Conservation (phyloP, 23 red algal genomes). For the Gracilaria gracilis region DNA sequence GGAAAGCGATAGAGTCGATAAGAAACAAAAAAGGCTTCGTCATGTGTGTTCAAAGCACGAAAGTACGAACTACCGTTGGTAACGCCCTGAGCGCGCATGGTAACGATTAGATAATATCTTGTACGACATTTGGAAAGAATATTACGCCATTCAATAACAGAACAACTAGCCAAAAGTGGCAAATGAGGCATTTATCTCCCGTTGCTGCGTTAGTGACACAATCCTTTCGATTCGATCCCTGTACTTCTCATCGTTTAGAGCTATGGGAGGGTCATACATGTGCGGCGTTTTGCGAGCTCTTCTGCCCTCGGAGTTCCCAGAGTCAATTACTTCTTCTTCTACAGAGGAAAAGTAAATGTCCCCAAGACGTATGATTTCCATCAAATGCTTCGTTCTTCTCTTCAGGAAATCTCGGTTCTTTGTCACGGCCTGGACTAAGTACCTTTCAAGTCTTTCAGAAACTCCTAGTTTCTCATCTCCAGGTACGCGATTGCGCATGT, state of each 20-base stretch:
- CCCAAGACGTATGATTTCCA: constrained; percentile 29
- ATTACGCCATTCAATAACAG: neutral
- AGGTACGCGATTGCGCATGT: neutral
- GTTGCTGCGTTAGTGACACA: constrained; percentile 10
- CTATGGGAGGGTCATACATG: constrained; percentile 20
- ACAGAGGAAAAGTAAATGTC: constrained; percentile 20
- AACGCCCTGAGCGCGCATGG: neutral
- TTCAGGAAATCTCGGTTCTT: constrained; percentile 8
- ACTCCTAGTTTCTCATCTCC: constrained; percentile 13
- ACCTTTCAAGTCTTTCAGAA: constrained; percentile 1
- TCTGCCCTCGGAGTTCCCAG: neutral
- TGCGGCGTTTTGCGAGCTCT: neutral
- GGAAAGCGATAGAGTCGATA: constrained; percentile 32
- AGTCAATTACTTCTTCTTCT: constrained; percentile 25
- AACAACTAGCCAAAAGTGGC: neutral
- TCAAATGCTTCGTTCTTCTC: constrained; percentile 18
- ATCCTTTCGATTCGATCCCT: constrained; percentile 18
- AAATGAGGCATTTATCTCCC: neutral
- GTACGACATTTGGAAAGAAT: neutral
- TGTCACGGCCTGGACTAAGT: constrained; percentile 1
- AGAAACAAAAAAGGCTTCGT: no score
- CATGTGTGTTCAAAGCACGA: no score
- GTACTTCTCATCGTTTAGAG: constrained; percentile 37
- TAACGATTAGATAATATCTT: neutral
- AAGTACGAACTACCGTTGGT: no score